Evolutionary conservation across 2,329 filamentous ascomycete species (phyloP), one percentile per base, ranked within the genome.

Genomic region (Zymoseptoria crescenta): DNA sequence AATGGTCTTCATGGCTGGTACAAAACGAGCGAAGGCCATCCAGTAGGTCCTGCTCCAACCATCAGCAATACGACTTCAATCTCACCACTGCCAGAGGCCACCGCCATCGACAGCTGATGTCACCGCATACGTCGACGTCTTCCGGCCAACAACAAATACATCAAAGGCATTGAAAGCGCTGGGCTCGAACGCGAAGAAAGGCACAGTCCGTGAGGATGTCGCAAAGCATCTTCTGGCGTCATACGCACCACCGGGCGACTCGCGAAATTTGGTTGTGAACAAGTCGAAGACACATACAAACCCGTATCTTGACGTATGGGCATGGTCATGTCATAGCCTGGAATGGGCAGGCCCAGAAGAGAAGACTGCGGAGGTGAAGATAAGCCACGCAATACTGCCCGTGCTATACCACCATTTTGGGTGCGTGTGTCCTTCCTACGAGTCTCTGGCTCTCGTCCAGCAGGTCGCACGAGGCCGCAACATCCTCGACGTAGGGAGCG

Each of bases 341-440:
- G 82, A 87, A 73, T 87, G 86, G 85, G 80, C 80, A 54, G 85
- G 86, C 1, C 84, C 87, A 2, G 74, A 80, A 68, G 72, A 76
- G 13, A 74, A 74, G 41, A 82, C 85, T 2, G 77, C 76, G 16
- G 74, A 77, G 27, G 79, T 81, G 3, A 79, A 77, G 56, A 80
- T 78, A 60, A 82, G 81, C 54, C 88, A 91, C 73, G 86, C 87
- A 65, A 77, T 89, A 6, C 79, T 91, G 8, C 87, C 87, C 1
- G 77, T 91, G 19, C 79, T 90, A 57, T 91, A 90, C 80, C 87
- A 91, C 74, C 87, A 91, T 73, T 91, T 91, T 71, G 87, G 87
- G 55, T 91, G 87, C 74, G 82, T 83, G 1, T 84, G 84, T 20
- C 88, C 88, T 0, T 83, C 81, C 8, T 86, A 87, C 71, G 86